Conservation (phyloP, 2,329 filamentous ascomycete genomes). For the Magnaporthales sp. region DNA sequence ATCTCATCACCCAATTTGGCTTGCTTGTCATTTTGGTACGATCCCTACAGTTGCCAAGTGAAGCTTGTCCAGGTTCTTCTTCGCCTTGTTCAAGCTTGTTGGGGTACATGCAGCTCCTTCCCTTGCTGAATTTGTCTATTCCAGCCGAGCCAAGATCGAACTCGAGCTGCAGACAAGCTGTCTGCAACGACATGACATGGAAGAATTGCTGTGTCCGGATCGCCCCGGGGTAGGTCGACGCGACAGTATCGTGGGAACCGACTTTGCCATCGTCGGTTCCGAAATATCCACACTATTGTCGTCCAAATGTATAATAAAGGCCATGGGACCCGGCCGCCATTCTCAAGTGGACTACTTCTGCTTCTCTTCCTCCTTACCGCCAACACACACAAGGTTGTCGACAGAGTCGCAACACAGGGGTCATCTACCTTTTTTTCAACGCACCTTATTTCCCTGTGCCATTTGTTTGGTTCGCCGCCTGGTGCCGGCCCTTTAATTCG, state of each 20-base stretch:
- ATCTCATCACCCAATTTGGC: no score
- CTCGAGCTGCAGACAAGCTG: background rate
- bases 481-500: background rate
- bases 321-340: background rate
- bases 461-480: background rate
- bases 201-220: background rate
- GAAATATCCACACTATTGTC: no score
- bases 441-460: background rate
- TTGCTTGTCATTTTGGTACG: no score
- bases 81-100: background rate
- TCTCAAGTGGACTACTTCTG: no score
- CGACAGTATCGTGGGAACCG: background rate
- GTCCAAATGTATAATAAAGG: background rate
- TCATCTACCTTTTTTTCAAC: background rate
- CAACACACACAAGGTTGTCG: constrained; percentile 1
- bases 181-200: background rate
- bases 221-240: constrained; percentile 1
- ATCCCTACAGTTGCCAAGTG: background rate
- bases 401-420: constrained; percentile 1
- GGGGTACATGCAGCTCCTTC: background rate
- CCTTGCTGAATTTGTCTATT: background rate
- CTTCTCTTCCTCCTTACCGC: background rate
- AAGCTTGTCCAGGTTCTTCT: background rate
- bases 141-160: background rate
- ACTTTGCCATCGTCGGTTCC: background rate